Conservation (phyloP, 2,329 filamentous ascomycete genomes). For the Hypocreales sp. region DNA sequence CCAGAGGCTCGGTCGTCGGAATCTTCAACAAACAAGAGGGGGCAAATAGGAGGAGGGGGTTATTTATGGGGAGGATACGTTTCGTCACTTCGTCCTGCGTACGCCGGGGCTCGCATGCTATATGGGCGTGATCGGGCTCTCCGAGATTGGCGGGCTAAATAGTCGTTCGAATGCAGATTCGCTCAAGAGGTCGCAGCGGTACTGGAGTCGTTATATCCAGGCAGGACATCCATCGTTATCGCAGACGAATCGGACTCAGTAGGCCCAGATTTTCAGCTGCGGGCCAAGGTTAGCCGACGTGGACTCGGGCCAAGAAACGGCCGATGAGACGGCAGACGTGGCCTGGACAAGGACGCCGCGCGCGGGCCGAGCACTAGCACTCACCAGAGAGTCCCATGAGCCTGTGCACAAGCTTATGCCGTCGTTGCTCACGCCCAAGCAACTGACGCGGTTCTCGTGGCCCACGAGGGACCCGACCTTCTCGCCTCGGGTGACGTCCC, state of each 20-base stretch:
- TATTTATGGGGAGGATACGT: conserved; percentile 16
- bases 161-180: conserved; percentile 15
- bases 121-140: conserved; percentile 13
- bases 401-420: conserved; percentile 98
- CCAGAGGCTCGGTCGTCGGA: conserved; percentile 9
- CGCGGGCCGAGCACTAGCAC: too few relatives aligned
- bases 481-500: conserved; percentile 92
- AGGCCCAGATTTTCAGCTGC: conserved; percentile 84
- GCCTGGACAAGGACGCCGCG: too few relatives aligned
- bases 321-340: too few relatives aligned
- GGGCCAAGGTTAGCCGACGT: conserved; percentile 2
- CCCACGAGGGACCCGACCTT: conserved; percentile 94
- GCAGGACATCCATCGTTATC: conserved; percentile 10
- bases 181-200: conserved; percentile 10
- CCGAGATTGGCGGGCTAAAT: conserved; percentile 14
- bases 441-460: conserved; percentile 98
- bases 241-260: conserved; percentile 29
- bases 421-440: conserved; percentile 95
- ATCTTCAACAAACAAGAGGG: conserved; percentile 2
- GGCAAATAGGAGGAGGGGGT: conserved; percentile 6
- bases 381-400: conserved; percentile 97
- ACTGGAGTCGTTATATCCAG: conserved; percentile 15
- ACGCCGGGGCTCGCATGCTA: conserved; percentile 19
- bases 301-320: too few relatives aligned
- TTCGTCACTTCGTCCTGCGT: conserved; percentile 25